These are phyloP conservation scores for Hydrangea macrophylla DNA, from an alignment of 148 eudicot species.

Conservation along the genomic window DNA sequence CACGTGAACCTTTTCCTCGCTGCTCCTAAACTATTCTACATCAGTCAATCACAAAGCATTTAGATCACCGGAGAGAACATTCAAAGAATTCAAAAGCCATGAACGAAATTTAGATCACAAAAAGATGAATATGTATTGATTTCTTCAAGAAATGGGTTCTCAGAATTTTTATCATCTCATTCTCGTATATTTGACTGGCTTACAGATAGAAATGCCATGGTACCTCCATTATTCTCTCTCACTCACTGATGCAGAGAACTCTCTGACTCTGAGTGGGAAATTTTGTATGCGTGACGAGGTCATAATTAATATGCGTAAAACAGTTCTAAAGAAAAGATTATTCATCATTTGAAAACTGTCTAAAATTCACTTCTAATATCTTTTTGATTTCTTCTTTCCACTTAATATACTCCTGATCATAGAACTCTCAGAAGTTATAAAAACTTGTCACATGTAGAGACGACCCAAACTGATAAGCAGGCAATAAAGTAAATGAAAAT, in stretches of 20 bases:
- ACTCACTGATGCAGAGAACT: neutral
- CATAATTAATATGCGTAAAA: constrained; percentile 7
- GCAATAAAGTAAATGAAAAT: neutral
- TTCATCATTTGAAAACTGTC: neutral
- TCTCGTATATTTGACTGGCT: neutral
- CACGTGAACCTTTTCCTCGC: neutral
- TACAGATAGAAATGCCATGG: neutral
- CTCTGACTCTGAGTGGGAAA: neutral
- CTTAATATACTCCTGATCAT: neutral
- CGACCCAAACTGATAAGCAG: neutral
- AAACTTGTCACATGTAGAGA: neutral
- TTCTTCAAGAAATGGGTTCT: constrained; percentile 1
- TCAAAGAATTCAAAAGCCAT: constrained; percentile 1
- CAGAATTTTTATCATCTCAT: neutral
- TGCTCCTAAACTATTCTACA: neutral
- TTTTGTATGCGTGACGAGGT: neutral
- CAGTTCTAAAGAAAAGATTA: neutral
- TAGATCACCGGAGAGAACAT: neutral
- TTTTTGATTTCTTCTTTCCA: too few relatives aligned
- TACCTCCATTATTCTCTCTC: neutral
- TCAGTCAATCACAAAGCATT: neutral
- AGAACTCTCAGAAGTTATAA: neutral
- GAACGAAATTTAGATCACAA: neutral
- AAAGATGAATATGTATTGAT: neutral
- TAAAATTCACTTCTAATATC: too few relatives aligned